Evolutionary conservation across 805 yeast species (phyloP).

Genomic region (Candida oleophila): DNA sequence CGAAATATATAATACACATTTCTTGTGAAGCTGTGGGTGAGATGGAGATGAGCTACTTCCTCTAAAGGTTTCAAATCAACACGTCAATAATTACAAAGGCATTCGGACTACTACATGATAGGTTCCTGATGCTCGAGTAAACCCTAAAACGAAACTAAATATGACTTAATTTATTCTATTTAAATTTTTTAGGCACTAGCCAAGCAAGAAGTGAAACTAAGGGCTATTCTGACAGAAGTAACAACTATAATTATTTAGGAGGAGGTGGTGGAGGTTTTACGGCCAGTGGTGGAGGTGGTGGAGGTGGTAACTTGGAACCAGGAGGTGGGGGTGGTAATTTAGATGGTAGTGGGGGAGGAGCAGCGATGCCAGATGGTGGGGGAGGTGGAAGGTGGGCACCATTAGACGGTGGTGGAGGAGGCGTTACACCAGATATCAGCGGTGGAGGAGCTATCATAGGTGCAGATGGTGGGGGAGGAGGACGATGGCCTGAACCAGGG

Average conservation of each 20-base stretch:
- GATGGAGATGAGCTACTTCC: no score
- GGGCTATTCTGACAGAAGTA: no score
- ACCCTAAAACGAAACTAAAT: no score
- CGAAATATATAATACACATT: no score
- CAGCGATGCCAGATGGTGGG: background rate
- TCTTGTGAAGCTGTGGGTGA: no score
- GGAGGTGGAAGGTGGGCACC: slow-evolving; percentile 10
- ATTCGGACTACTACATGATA: no score
- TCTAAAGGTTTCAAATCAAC: no score
- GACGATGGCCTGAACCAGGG: slow-evolving; percentile 10
- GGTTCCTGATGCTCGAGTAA: no score
- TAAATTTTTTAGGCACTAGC: no score
- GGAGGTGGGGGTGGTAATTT: slow-evolving; percentile 2
- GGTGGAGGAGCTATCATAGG: slow-evolving; percentile 18
- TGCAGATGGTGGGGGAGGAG: slow-evolving; percentile 16
- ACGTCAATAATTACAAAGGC: no score
- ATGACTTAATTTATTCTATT: no score
- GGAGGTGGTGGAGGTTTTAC: background rate
- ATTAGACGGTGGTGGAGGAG: slow-evolving; percentile 25
- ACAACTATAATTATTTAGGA: slow-evolving; percentile 3
- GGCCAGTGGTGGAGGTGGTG: slow-evolving; percentile 3
- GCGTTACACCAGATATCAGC: slow-evolving; percentile 17
- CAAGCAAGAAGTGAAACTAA: no score
- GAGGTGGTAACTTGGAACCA: background rate
- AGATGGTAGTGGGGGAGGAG: slow-evolving; percentile 1